These are phyloP conservation scores for Rhizodiscina lignyota DNA, from an alignment of 495 filamentous ascomycete genomes.

Conservation along the genomic window DNA sequence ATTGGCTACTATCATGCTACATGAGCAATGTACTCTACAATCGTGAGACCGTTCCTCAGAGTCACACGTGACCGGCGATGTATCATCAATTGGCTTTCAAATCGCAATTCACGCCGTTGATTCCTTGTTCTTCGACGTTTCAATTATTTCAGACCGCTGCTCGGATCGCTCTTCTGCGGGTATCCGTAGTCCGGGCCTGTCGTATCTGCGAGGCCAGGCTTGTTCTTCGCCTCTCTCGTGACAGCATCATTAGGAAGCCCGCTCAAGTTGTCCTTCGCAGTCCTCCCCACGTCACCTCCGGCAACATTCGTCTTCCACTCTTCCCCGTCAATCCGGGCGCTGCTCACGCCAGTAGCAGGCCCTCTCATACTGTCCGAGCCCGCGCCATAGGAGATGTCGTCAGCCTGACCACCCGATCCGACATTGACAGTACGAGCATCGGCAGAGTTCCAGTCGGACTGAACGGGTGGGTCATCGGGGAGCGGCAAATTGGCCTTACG, in stretches of 20 bases:
- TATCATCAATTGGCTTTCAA: too few relatives aligned
- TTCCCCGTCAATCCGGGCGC: constrained; percentile 29
- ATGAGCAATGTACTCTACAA: too few relatives aligned
- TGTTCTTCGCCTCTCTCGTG: constrained; percentile 15
- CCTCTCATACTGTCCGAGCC: constrained; percentile 37
- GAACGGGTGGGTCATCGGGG: constrained; percentile 54
- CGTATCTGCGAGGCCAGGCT: constrained; percentile 16
- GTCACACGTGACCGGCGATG: too few relatives aligned
- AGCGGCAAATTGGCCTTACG: constrained; percentile 56
- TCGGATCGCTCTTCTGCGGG: too few relatives aligned
- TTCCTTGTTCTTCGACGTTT: too few relatives aligned
- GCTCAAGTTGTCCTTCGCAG: constrained; percentile 13
- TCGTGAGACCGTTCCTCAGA: too few relatives aligned
- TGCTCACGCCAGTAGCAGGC: constrained; percentile 44
- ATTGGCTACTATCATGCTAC: too few relatives aligned
- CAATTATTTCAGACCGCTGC: too few relatives aligned
- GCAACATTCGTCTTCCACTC: constrained; percentile 14
- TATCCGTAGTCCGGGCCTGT: too few relatives aligned
- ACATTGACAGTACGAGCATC: constrained; percentile 53
- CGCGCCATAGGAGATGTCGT: constrained; percentile 35
- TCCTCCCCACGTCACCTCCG: constrained; percentile 16
- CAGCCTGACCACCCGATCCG: constrained; percentile 37
- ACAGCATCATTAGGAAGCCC: constrained; percentile 25
- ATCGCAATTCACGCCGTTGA: too few relatives aligned
- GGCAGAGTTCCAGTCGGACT: constrained; percentile 61